phyloP scores from a whole-genome alignment of 2,329 filamentous ascomycete genomes.

The Cercospora citrullina region DNA sequence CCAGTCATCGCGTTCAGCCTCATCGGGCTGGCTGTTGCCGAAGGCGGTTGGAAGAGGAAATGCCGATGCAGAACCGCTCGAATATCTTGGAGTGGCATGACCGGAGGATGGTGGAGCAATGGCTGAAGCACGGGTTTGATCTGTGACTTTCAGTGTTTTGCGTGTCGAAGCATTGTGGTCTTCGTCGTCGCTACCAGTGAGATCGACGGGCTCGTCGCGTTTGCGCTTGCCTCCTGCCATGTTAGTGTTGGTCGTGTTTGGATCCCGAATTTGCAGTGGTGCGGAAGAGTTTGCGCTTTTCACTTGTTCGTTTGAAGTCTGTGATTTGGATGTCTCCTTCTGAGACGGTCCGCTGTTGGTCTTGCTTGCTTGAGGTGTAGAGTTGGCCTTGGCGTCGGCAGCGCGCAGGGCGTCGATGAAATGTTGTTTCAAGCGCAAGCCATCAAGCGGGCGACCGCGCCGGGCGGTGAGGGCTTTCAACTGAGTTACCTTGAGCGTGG shows the following conservation, averaged over 20 bases:
- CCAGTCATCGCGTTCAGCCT: slow-evolving; percentile 31
- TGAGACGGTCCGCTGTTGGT: background rate
- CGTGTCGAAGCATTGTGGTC: slow-evolving; percentile 6
- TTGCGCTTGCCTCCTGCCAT: slow-evolving; percentile 24
- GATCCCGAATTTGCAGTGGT: background rate
- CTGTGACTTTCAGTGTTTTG: slow-evolving; percentile 1
- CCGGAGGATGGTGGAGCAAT: background rate
- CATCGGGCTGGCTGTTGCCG: slow-evolving; percentile 9
- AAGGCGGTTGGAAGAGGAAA: slow-evolving; percentile 15
- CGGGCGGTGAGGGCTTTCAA: background rate
- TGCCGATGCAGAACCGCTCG: slow-evolving; percentile 14
- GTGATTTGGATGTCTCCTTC: background rate
- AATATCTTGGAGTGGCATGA: slow-evolving; percentile 18
- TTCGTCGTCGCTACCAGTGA: slow-evolving; percentile 26
- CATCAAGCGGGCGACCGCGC: background rate
- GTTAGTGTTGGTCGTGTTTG: background rate
- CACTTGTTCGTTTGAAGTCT: background rate
- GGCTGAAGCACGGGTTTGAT: slow-evolving; percentile 1
- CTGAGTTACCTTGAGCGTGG: background rate
- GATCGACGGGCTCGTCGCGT: slow-evolving; percentile 25
- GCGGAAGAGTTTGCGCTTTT: background rate
- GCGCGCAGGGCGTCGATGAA: background rate
- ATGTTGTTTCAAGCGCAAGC: background rate
- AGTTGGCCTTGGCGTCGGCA: background rate
- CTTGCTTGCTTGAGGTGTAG: background rate